A percentile compares a stretch with the other conserved stretches of the same genome.
Conservation (phyloP, 805 yeast genomes). For the Soucietia sequanensis region DNA sequence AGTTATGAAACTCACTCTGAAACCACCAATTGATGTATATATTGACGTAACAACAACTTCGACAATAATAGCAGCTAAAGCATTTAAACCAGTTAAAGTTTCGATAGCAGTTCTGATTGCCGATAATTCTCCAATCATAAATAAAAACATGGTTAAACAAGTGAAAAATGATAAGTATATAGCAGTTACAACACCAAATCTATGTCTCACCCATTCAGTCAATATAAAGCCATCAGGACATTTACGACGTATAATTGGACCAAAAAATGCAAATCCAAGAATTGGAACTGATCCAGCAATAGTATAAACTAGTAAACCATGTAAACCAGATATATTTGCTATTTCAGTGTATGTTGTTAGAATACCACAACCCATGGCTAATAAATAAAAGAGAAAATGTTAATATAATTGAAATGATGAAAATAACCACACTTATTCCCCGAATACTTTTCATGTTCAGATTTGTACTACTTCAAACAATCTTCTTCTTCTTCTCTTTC, state of each 20-base stretch:
- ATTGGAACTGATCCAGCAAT: conserved; percentile 81
- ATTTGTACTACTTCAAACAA: no score
- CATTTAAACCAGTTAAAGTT: conserved; percentile 74
- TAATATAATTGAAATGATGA: no score
- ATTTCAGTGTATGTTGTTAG: conserved; percentile 83
- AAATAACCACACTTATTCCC: no score
- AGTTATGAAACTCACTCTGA: conserved; percentile 81
- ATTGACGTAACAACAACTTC: conserved; percentile 86
- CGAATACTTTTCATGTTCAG: no score
- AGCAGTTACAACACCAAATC: conserved; percentile 74
- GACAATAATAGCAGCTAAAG: conserved; percentile 77
- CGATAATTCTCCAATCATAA: conserved; percentile 83
- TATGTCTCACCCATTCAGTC: conserved; percentile 89
- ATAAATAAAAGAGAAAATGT: background rate
- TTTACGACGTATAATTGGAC: conserved; percentile 72
- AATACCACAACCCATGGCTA: conserved; percentile 88
- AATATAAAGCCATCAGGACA: conserved; percentile 90
- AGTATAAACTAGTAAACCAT: conserved; percentile 81
- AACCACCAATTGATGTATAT: conserved; percentile 87
- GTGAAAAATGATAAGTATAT: conserved; percentile 79
- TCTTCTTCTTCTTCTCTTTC: no score
- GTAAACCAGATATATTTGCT: conserved; percentile 82
- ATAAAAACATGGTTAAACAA: conserved; percentile 77
- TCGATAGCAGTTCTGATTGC: conserved; percentile 76
- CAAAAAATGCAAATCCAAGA: conserved; percentile 75